Conservation (phyloP, 228 moss, liverwort and hornwort species). For the Sphagnum magellanicum region DNA sequence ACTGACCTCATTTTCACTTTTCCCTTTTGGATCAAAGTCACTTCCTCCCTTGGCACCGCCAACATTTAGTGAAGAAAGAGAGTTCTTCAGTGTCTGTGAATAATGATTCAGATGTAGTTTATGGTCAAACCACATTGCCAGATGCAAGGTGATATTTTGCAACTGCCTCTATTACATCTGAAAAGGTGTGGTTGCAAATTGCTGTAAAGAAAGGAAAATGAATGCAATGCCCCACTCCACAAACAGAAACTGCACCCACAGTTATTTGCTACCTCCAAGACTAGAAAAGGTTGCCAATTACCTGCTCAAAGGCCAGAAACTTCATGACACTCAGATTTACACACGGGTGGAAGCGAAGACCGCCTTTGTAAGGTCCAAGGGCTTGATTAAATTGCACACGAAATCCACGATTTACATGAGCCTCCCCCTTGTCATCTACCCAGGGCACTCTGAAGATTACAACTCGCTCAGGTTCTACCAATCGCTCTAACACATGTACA, state of each 20-base stretch:
- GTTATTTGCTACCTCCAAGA: too few relatives aligned
- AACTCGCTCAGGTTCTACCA: constrained; percentile 57
- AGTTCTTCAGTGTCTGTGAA: constrained; percentile 47
- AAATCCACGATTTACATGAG: constrained; percentile 56
- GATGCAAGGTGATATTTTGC: too few relatives aligned
- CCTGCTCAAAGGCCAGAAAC: constrained; percentile 62
- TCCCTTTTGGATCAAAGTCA: constrained; percentile 60
- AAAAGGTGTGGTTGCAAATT: too few relatives aligned
- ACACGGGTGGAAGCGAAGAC: constrained; percentile 46
- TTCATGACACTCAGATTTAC: constrained; percentile 60
- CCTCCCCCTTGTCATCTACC: constrained; percentile 57
- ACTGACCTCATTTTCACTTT: constrained; percentile 51
- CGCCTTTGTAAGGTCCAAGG: constrained; percentile 59
- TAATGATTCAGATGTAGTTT: not conserved
- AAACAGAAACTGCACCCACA: too few relatives aligned
- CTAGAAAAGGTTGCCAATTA: constrained; percentile 1
- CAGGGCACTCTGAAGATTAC: constrained; percentile 66
- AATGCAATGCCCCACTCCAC: too few relatives aligned
- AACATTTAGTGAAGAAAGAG: constrained; percentile 37
- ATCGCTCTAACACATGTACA: constrained; percentile 49
- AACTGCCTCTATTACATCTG: too few relatives aligned
- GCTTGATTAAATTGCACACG: constrained; percentile 61
- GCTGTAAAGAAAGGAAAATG: too few relatives aligned
- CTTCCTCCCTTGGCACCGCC: constrained; percentile 63
- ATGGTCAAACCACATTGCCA: not conserved